Conservation (phyloP, 495 filamentous ascomycete genomes). For the Cercophora scortea region DNA sequence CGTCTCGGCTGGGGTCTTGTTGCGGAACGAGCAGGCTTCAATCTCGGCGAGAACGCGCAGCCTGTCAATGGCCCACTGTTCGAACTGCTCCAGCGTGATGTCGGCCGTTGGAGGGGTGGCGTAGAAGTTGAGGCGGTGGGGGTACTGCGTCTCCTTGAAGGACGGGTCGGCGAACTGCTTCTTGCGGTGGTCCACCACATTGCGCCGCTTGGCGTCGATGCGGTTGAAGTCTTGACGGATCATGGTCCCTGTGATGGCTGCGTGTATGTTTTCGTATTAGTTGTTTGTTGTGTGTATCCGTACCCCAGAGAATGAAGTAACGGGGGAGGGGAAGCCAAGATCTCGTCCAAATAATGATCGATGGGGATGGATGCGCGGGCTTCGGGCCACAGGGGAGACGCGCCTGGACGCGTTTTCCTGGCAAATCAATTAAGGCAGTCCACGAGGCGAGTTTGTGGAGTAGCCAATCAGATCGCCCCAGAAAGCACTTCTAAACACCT, state of each 20-base stretch:
- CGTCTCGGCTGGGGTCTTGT: constrained; percentile 73
- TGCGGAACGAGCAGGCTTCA: constrained; percentile 93
- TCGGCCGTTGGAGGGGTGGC: constrained; percentile 79
- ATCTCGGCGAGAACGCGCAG: constrained; percentile 88
- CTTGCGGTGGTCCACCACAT: constrained; percentile 68
- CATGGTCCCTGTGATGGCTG: constrained; percentile 42
- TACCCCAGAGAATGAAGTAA: no score
- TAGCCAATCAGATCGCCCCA: neutral
- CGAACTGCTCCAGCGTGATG: constrained; percentile 94
- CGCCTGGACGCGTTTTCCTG: constrained; percentile 1
- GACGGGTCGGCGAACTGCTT: constrained; percentile 71
- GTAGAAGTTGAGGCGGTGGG: constrained; percentile 89
- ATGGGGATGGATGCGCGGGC: neutral
- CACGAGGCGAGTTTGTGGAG: neutral
- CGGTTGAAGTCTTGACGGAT: constrained; percentile 62
- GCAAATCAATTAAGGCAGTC: constrained; percentile 1
- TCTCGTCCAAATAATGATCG: neutral
- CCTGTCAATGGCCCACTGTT: constrained; percentile 98
- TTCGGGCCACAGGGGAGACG: neutral
- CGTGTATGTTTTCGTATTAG: neutral
- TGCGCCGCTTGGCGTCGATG: constrained; percentile 75
- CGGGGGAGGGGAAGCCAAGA: neutral
- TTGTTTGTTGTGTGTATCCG: no score
- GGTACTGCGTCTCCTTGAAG: constrained; percentile 69
- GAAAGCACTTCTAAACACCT: no score